These are phyloP conservation scores for Trichosporon faecale DNA, from an alignment of 1,284 basidiomycete genomes.

Conservation along the genomic window DNA sequence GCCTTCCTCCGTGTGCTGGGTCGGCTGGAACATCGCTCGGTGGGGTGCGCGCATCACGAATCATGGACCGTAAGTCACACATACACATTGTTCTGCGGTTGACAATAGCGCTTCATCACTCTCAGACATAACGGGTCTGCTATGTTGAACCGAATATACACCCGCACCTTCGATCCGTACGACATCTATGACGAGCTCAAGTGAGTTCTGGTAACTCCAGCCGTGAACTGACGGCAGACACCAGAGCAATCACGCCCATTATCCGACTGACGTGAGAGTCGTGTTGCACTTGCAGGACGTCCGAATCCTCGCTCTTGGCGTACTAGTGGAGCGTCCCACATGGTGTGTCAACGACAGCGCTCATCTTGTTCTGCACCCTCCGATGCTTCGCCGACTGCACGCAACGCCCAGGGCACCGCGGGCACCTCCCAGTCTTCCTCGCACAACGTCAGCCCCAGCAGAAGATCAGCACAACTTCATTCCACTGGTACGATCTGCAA, in stretches of 20 bases:
- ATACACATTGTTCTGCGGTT: not conserved
- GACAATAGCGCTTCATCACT: conserved; percentile 43
- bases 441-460: not conserved
- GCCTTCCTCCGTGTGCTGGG: conserved; percentile 41
- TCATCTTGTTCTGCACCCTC: conserved; percentile 46
- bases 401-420: not conserved
- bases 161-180: conserved; percentile 45
- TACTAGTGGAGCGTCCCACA: conserved; percentile 31
- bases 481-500: conserved; percentile 30
- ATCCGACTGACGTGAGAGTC: conserved; percentile 41
- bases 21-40: conserved; percentile 39
- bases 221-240: conserved; percentile 22
- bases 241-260: conserved; percentile 41
- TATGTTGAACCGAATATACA: conserved; percentile 46
- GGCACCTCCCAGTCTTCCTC: not conserved
- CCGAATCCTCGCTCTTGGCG: conserved; percentile 43
- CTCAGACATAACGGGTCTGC: conserved; percentile 45
- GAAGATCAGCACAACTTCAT: conserved; percentile 22
- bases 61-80: conserved; percentile 40
- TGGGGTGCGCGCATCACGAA: conserved; percentile 48
- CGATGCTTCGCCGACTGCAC: conserved; percentile 30
- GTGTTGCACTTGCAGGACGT: conserved; percentile 46
- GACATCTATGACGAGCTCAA: conserved; percentile 47
- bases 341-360: conserved; percentile 48
- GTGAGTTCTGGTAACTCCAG: conserved; percentile 15